Evolutionary conservation across 1,284 basidiomycete species (phyloP).

Genomic region (Filobasidium uniguttulatum): DNA sequence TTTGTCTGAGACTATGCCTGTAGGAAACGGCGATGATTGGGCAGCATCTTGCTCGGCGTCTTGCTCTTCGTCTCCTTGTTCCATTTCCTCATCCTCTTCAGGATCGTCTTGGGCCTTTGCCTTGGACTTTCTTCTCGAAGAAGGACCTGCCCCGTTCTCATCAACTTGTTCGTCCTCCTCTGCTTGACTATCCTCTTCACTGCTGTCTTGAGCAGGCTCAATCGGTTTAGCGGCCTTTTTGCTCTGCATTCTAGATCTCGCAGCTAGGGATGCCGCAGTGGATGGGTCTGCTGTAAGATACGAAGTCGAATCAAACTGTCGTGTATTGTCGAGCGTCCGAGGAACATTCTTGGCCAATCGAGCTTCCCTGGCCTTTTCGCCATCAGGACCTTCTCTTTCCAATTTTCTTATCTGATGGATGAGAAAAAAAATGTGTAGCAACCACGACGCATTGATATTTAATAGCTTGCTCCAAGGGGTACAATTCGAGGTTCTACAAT

Average conservation of each 20-base stretch:
- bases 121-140: neutral
- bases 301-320: constrained; percentile 68
- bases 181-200: neutral
- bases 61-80: neutral
- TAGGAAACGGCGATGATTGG: constrained; percentile 32
- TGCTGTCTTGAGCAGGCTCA: constrained; percentile 8
- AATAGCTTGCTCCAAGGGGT: no score
- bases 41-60: constrained; percentile 4
- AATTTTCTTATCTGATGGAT: constrained; percentile 5
- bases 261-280: constrained; percentile 24
- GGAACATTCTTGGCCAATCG: constrained; percentile 73
- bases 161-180: constrained; percentile 9
- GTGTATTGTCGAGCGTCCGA: constrained; percentile 81
- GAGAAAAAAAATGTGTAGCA: neutral
- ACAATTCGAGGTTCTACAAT: no score
- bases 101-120: neutral
- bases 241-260: constrained; percentile 21
- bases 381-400: constrained; percentile 8
- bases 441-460: no score
- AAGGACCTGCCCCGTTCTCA: constrained; percentile 4
- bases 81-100: constrained; percentile 13
- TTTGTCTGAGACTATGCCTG: constrained; percentile 20
- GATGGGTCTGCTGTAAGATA: constrained; percentile 57
- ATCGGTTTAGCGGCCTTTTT: constrained; percentile 28
- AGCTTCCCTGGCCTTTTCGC: constrained; percentile 9